A percentile compares a stretch with the other conserved stretches of the same genome.
Conservation (phyloP, 768 basidiomycete species). For the Lactarius akahatsu region DNA sequence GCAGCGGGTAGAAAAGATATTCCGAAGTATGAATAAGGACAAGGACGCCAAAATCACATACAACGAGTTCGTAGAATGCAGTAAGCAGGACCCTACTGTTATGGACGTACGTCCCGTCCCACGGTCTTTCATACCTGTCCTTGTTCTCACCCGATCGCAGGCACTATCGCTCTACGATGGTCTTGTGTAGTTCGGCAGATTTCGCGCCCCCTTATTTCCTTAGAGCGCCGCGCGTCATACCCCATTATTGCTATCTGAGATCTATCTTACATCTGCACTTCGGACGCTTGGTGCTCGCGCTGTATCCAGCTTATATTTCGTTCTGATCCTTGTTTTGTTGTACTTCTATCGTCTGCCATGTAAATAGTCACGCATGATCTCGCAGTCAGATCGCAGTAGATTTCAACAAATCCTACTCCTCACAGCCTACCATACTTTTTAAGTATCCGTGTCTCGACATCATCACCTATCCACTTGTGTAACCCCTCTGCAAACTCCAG, state of each 20-base stretch:
- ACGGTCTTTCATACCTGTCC: constrained; percentile 10
- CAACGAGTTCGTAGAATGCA: constrained; percentile 97
- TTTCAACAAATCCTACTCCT: constrained; percentile 27
- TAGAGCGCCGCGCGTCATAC: constrained; percentile 5
- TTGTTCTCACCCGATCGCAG: constrained; percentile 41
- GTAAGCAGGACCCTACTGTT: constrained; percentile 98
- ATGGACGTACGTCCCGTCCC: constrained; percentile 67
- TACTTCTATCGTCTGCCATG: constrained; percentile 9
- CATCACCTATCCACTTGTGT: constrained; percentile 80
- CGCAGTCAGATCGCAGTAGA: constrained; percentile 11
- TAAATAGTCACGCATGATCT: constrained; percentile 6
- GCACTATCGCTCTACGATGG: constrained; percentile 95
- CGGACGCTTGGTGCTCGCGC: constrained; percentile 5
- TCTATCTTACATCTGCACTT: constrained; percentile 11
- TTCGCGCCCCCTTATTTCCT: background rate
- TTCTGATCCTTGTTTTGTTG: constrained; percentile 1
- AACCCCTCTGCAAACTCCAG: constrained; percentile 86
- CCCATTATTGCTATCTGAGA: constrained; percentile 9
- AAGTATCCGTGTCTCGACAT: constrained; percentile 76
- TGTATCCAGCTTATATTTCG: constrained; percentile 8
- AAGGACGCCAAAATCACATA: constrained; percentile 92
- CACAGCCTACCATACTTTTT: constrained; percentile 69
- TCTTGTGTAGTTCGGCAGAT: constrained; percentile 55
- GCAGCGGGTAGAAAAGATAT: constrained; percentile 98
- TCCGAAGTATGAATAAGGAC: constrained; percentile 94